Evolutionary conservation across 345 rosid species (phyloP), one percentile per base, ranked within the genome.

Genomic region (Salix arbutifolia): DNA sequence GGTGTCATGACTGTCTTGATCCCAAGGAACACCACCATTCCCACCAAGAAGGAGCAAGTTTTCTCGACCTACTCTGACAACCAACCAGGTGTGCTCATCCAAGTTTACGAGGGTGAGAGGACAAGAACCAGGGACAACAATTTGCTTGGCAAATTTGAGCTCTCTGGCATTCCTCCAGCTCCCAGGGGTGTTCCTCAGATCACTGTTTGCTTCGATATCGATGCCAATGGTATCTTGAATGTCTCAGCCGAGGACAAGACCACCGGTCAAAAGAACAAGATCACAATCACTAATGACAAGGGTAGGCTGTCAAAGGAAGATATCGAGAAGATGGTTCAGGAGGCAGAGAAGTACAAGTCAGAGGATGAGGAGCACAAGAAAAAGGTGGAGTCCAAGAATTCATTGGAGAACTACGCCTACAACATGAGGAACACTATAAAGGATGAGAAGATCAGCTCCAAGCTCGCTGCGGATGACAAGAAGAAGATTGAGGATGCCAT

Each of bases 101-200:
- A 62, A 62, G 86, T 84, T 7, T 84, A 78, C 1, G 86, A 84
- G 80, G 86, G 84, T 31, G 84, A 84, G 80, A 75, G 84, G n/a
- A 40, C 72, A 4, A 75, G 80, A 70, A 76, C 80, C 12, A 69
- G 65, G 68, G 75, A 84, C 74, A 80, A 80, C 69, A 80, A 77
- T 65, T 70, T 80, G 65, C 53, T 83, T 23, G 83, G 86, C 6
- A 75, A 80, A 58, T 80, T 83, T 30, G 81, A 74, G 76, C 77
- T 83, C 23, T 80, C 81, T 1, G 79, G 83, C 64, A 83, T 83
- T 35, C 81, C 81, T 12, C 86, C 86, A 6, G 83, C 86, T 1
- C 79, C 81, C 1, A 67, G 80, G 33, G 86, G 83, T 9, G 79
- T 77, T n/a, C 81, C 83, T 17, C 76, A 80, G 26, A 83, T 83